phyloP scores from a whole-genome alignment of 2,329 filamentous ascomycete genomes.

The Xylaria sp. region DNA sequence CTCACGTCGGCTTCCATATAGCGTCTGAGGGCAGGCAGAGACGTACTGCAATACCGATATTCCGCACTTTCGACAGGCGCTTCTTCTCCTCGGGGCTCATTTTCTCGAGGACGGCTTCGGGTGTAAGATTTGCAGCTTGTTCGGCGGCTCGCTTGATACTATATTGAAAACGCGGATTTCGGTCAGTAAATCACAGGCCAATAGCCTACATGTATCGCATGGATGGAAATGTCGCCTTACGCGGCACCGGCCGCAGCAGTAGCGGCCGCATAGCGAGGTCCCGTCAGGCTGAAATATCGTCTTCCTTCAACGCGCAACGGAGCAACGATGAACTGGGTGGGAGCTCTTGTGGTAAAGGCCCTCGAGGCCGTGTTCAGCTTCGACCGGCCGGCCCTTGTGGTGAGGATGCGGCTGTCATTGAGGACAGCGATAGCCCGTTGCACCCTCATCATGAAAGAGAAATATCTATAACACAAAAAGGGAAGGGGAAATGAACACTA shows the following conservation, averaged over 20 bases:
- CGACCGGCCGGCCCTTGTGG: conserved; percentile 49
- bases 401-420: conserved; percentile 52
- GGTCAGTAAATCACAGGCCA: conserved; percentile 23
- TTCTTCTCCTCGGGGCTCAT: conserved; percentile 82
- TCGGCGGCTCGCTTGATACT: conserved; percentile 64
- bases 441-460: conserved; percentile 53
- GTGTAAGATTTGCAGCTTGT: conserved; percentile 64
- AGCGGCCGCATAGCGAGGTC: conserved; percentile 49
- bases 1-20: conserved; percentile 1
- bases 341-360: conserved; percentile 45
- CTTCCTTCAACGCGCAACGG: conserved; percentile 50
- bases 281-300: conserved; percentile 55
- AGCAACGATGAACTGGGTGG: conserved; percentile 50
- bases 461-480: conserved; percentile 19
- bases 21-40: conserved; percentile 18
- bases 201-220: neutral
- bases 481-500: conserved; percentile 35
- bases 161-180: conserved; percentile 18
- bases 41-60: conserved; percentile 95
- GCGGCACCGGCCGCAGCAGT: conserved; percentile 53
- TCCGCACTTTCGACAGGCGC: conserved; percentile 84
- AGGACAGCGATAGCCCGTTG: conserved; percentile 54
- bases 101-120: conserved; percentile 77
- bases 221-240: conserved; percentile 46
- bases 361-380: conserved; percentile 51